Evolutionary conservation across 768 basidiomycete species (phyloP).

Genomic region (Boletus tomentosulus): DNA sequence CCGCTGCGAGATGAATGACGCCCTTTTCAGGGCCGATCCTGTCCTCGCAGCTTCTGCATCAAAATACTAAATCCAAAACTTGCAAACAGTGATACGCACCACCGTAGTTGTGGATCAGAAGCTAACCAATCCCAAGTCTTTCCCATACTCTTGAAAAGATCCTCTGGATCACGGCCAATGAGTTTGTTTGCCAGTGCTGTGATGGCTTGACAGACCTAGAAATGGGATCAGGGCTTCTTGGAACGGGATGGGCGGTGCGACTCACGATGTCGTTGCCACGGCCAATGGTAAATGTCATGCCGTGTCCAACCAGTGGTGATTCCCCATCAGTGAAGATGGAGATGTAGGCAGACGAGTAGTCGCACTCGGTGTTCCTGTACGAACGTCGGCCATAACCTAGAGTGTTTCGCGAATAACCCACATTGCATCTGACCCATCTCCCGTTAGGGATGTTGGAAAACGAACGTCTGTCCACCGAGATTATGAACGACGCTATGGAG

Average conservation of each 20-base stretch:
- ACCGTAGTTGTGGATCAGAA: constrained; percentile 86
- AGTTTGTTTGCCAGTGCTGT: constrained; percentile 75
- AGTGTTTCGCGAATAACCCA: constrained; percentile 28
- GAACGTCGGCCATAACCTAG: neutral
- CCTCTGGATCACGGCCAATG: constrained; percentile 75
- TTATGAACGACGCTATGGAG: neutral
- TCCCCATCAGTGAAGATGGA: constrained; percentile 66
- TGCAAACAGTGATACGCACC: constrained; percentile 42
- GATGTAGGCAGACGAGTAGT: constrained; percentile 93
- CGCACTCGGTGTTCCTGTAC: constrained; percentile 89
- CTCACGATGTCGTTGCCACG: constrained; percentile 90
- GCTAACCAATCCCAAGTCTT: constrained; percentile 84
- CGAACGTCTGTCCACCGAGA: constrained; percentile 60
- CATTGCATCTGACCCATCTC: constrained; percentile 95
- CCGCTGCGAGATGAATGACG: constrained; percentile 87
- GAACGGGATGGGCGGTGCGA: neutral
- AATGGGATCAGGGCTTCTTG: constrained; percentile 1
- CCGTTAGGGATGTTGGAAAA: constrained; percentile 87
- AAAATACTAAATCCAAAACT: neutral
- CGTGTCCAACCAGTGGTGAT: constrained; percentile 72
- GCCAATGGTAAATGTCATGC: constrained; percentile 93
- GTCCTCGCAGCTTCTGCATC: neutral
- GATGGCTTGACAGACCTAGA: constrained; percentile 78
- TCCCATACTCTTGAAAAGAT: constrained; percentile 87
- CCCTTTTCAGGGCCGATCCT: constrained; percentile 96